A percentile compares a stretch with the other conserved stretches of the same genome.
phyloP scores from a whole-genome alignment of 2,329 filamentous ascomycete genomes.

The Monosporascus sp. region DNA sequence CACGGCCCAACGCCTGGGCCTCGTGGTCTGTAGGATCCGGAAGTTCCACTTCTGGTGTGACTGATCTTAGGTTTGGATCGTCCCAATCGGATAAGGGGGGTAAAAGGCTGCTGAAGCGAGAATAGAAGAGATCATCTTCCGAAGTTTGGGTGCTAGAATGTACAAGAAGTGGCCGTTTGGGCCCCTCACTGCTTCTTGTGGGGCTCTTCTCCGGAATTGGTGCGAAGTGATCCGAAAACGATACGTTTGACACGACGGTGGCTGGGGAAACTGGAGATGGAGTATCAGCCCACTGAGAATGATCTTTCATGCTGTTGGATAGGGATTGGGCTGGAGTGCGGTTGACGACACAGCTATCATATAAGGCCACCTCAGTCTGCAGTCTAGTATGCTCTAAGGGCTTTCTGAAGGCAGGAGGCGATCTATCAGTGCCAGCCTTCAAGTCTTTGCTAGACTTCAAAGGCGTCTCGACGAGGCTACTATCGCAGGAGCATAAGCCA shows the following conservation, averaged over 20 bases:
- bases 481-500: background rate
- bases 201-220: conserved; percentile 9
- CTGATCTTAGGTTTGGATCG: conserved; percentile 30
- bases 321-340: too few relatives aligned
- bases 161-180: conserved; percentile 15
- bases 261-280: background rate
- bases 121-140: conserved; percentile 7
- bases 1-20: conserved; percentile 35
- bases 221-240: conserved; percentile 15
- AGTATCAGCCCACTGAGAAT: background rate
- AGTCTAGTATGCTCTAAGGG: too few relatives aligned
- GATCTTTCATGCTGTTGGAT: too few relatives aligned
- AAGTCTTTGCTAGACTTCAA: too few relatives aligned
- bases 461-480: too few relatives aligned
- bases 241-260: conserved; percentile 5
- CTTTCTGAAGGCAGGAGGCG: too few relatives aligned
- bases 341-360: too few relatives aligned
- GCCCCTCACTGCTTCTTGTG: conserved; percentile 14
- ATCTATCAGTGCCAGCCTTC: too few relatives aligned
- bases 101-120: conserved; percentile 9
- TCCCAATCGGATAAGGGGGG: conserved; percentile 14
- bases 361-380: too few relatives aligned
- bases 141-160: conserved; percentile 27
- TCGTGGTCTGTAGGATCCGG: conserved; percentile 36
- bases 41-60: conserved; percentile 43